Evolutionary conservation across 108 stramenopile genomes (phyloP).

Genomic region (Skeletonema costatum): DNA sequence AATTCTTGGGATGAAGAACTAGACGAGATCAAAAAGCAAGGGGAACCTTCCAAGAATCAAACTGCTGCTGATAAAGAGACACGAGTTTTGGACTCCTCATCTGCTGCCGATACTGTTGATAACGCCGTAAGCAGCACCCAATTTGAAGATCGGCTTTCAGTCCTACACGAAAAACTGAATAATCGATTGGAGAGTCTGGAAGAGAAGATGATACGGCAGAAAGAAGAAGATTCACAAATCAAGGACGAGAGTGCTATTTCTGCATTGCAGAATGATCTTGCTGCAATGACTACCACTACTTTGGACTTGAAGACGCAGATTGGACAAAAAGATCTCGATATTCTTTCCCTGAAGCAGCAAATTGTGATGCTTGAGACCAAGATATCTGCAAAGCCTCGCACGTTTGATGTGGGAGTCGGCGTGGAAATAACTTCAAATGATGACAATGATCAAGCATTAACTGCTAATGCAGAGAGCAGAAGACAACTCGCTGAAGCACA

Average conservation of each 20-base stretch:
- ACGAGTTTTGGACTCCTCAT: background rate
- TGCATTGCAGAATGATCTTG: slow-evolving; percentile 10
- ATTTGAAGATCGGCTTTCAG: slow-evolving; percentile 40
- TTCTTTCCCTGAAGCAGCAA: slow-evolving; percentile 38
- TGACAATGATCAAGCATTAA: background rate
- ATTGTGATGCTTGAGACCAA: slow-evolving; percentile 25
- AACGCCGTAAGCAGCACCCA: slow-evolving; percentile 11
- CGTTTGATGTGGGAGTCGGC: slow-evolving; percentile 33
- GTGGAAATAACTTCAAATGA: background rate
- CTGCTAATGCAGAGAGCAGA: slow-evolving; percentile 10
- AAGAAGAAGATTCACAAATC: slow-evolving; percentile 1
- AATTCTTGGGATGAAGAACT: background rate
- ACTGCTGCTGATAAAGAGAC: background rate
- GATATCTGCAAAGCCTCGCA: background rate
- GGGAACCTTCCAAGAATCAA: background rate
- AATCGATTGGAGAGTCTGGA: slow-evolving; percentile 40
- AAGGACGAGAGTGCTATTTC: slow-evolving; percentile 4
- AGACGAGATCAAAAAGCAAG: background rate
- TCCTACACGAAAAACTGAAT: slow-evolving; percentile 40
- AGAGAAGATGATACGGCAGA: slow-evolving; percentile 37
- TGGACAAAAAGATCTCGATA: slow-evolving; percentile 50
- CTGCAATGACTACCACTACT: slow-evolving; percentile 24
- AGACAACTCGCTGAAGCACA: slow-evolving; percentile 24
- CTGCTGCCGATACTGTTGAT: background rate
- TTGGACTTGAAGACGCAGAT: slow-evolving; percentile 36